Evolutionary conservation across 176 grass and related monocot species (phyloP), one percentile per base, ranked within the genome.

Genomic region (Hordeum marinum): DNA sequence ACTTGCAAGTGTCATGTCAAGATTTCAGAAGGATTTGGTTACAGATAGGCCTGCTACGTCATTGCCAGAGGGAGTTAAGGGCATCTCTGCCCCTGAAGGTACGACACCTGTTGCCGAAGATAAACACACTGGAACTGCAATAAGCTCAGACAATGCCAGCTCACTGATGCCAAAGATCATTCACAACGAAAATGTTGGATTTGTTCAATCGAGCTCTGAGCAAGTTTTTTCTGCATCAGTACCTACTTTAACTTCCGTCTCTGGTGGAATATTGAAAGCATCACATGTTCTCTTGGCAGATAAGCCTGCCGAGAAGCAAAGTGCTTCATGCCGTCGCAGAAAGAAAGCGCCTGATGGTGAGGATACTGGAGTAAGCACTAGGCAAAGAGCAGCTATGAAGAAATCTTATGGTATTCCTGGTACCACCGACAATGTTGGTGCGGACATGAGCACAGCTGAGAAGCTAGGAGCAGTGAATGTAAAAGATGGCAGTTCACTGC

Each of bases 381-480:
- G 83, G 62, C 83, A 85, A 70, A 83, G 88, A 91, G 50, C 80
- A 77, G 88, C 82, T 76, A 88, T 84, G 87, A 90, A 85, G 71
- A 89, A 75, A 87, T 68, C 41, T 64, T 48, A 59, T 78, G 72
- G 60, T 54, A 82, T 67, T 24, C 63, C 37, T 82, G 48, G 25
- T 55, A 60, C 63, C 37, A 27, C n/a, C 74, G 84, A 83, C 41
- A 63, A 76, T 64, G 54, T 27, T 72, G 82, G 23, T 68, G 63
- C 48, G 88, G 86, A 72, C 7, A 20, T 50, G 80, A 67, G 46
- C 67, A 35, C 68, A 42, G 17, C 62, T 87, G 86, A 87, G 81
- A 87, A 89, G 50, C 55, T 60, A 46, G 72, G 61, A 76, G 26
- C 37, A 76, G n/a, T 39, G 21, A 84, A 84, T 31, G 76, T 80